These are phyloP conservation scores for Aegle marmelos DNA, from an alignment of 345 rosid genomes.

Conservation along the genomic window DNA sequence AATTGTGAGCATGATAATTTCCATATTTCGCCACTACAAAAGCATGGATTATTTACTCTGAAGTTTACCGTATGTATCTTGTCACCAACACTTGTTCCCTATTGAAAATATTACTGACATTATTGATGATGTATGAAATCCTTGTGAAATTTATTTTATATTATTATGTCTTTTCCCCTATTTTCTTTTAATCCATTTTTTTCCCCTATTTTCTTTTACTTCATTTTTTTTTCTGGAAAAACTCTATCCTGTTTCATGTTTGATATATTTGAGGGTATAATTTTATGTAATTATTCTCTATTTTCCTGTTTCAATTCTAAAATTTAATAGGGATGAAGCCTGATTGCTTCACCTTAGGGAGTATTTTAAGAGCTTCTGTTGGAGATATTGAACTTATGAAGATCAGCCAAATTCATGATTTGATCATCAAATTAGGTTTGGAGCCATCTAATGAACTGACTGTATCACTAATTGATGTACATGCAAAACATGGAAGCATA, in stretches of 20 bases:
- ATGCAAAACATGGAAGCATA: constrained; percentile 58
- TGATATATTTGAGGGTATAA: neutral
- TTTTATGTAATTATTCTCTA: neutral
- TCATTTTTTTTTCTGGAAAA: neutral
- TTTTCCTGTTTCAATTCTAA: constrained; percentile 6
- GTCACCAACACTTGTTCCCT: neutral
- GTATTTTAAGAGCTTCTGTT: constrained; percentile 55
- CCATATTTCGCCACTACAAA: neutral
- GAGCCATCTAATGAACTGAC: constrained; percentile 34
- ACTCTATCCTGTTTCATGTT: neutral
- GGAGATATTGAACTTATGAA: constrained; percentile 25
- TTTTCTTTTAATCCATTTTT: neutral
- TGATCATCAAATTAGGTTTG: constrained; percentile 45
- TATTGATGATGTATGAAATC: neutral
- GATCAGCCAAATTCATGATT: constrained; percentile 54
- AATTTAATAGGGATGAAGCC: constrained; percentile 47
- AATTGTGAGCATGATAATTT: neutral
- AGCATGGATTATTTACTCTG: neutral
- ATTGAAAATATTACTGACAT: neutral
- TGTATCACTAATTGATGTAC: constrained; percentile 59
- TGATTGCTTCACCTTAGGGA: constrained; percentile 65
- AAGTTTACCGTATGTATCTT: neutral
- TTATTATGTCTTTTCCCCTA: neutral
- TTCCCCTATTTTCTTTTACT: neutral
- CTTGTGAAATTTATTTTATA: neutral